A percentile compares a stretch with the other conserved stretches of the same genome.
Evolutionary conservation across 1,284 basidiomycete species (phyloP).

Genomic region (Afroboletus lepidellus): DNA sequence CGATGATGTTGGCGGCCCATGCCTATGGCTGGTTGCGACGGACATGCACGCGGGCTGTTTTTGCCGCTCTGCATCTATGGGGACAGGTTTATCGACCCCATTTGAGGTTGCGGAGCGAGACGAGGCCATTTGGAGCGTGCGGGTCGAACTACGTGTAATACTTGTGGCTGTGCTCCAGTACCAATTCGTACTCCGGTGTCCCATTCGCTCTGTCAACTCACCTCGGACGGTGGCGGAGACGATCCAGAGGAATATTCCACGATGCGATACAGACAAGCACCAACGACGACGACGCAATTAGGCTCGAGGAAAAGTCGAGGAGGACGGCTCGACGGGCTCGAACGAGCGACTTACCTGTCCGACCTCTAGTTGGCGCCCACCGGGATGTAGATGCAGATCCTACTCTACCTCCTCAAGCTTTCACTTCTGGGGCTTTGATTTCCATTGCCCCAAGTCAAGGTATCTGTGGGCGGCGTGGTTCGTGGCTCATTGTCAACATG

Average conservation of each 20-base stretch:
- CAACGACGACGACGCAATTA: slow-evolving; percentile 29
- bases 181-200: no score
- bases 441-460: slow-evolving; percentile 23
- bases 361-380: neutral
- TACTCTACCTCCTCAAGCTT: slow-evolving; percentile 63
- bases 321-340: slow-evolving; percentile 58
- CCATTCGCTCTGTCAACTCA: slow-evolving; percentile 49
- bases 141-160: no score
- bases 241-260: slow-evolving; percentile 66
- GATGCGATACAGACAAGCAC: slow-evolving; percentile 58
- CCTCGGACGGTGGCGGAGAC: slow-evolving; percentile 53
- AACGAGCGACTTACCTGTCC: slow-evolving; percentile 35
- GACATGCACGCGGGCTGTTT: no score
- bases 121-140: no score
- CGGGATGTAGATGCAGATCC: slow-evolving; percentile 71
- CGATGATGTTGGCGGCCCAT: no score
- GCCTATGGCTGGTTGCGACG: no score
- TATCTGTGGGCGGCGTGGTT: slow-evolving; percentile 13
- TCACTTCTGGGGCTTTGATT: slow-evolving; percentile 51
- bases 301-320: slow-evolving; percentile 52
- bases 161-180: no score
- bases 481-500: slow-evolving; percentile 55
- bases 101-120: no score
- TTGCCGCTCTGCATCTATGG: no score
- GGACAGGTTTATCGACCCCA: no score